Base-by-base conservation (phyloP, 1,284 basidiomycete species). In the Pulchroboletus neoregius region DNA sequence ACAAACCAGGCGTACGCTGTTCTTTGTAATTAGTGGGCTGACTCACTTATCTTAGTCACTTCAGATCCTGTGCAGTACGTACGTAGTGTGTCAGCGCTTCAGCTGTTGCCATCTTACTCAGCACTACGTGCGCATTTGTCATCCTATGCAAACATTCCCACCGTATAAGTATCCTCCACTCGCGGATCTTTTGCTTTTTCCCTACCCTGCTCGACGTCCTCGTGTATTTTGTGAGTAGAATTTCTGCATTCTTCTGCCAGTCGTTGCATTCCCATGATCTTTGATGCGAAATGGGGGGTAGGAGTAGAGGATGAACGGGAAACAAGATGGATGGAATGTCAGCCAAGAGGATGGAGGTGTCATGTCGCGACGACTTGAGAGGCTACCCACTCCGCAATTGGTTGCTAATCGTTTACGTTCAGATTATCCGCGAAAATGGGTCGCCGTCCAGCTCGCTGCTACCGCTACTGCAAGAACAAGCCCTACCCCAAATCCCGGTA, bases 401-500 rank as follows among this genome's bases (percentile, higher is more conserved):
- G 4, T 27, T 42, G n/a, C 58, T 60, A n/a, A 60, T 38, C 11
- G 2, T 18, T 36, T 8, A 2, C 31, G 20, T 34, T 1, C 28
- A 60, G 58, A 58, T 50, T 55, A 40, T 40, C 39, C 33, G 16
- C 41, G 33, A 49, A 57, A 40, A 94, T 94, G 91, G 93, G 92
- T 81, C 90, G 92, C 70, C 90, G 91, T 80, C 92, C 92, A 61
- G 91, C 92, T 72, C 87, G 90, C 64, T 95, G 92, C 82, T 94
- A 94, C 76, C 85, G 91, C 58, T 95, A 96, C 79, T 95, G 92
- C 82, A 96, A 97, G 80, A 96, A 95, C 83, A 96, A 97, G 82
- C 92, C 92, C 36, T 90, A 87, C 74, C 87, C 87, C 53, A 95
- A 95, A 75, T 93, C 89, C 51, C 75, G 93, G 68, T 96, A 95